Percentiles rank a stretch among this genome's conserved stretches.
Evolutionary conservation across 208 protist species (phyloP).

Genomic region (Wallacemonas sp.): DNA sequence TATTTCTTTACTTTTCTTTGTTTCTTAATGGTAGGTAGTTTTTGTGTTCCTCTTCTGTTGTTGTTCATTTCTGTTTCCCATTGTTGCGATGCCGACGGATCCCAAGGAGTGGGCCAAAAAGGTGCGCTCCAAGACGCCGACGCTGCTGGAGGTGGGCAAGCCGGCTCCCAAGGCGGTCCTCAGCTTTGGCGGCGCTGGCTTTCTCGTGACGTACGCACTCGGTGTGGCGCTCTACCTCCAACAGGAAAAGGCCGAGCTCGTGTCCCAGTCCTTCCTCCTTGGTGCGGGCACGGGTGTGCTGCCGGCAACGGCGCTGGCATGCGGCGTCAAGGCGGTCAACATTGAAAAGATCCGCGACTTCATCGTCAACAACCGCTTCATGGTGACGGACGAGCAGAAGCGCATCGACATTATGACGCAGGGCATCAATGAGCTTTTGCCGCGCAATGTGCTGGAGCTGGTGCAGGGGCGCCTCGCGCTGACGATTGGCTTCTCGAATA

Average conservation of each 20-base stretch:
- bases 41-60: background rate
- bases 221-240: constrained; percentile 90
- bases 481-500: constrained; percentile 88
- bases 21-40: constrained; percentile 6
- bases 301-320: constrained; percentile 80
- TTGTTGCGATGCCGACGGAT: constrained; percentile 34
- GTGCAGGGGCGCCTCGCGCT: constrained; percentile 76
- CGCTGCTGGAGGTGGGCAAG: constrained; percentile 83
- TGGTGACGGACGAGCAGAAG: constrained; percentile 75
- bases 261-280: constrained; percentile 75
- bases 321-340: constrained; percentile 62
- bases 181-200: constrained; percentile 86
- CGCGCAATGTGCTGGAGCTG: constrained; percentile 68
- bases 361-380: constrained; percentile 77
- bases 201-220: constrained; percentile 86
- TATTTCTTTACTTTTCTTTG: constrained; percentile 16
- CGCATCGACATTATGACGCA: constrained; percentile 66
- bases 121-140: constrained; percentile 81
- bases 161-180: constrained; percentile 78
- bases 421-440: constrained; percentile 78
- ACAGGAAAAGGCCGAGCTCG: constrained; percentile 79
- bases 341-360: constrained; percentile 83
- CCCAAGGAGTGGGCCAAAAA: constrained; percentile 72
- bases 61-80: background rate
- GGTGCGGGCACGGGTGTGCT: constrained; percentile 82